Conservation (phyloP, 768 basidiomycete genomes). For the Xerocomus potaroensis region DNA sequence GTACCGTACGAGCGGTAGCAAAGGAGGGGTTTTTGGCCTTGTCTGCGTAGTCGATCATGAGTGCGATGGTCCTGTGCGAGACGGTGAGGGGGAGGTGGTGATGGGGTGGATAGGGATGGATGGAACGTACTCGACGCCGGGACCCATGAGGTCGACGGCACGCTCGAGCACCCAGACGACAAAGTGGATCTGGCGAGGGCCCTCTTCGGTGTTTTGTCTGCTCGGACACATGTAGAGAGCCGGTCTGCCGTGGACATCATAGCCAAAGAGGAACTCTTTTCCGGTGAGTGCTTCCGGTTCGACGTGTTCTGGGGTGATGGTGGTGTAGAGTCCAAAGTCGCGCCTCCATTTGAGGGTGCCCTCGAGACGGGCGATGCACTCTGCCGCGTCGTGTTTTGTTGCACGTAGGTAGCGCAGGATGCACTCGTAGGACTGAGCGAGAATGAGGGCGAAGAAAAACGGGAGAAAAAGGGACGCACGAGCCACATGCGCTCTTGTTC, state of each 20-base stretch:
- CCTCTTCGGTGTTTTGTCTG: constrained; percentile 75
- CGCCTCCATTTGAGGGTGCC: constrained; percentile 75
- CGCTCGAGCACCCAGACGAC: constrained; percentile 78
- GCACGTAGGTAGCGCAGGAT: constrained; percentile 76
- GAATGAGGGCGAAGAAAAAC: background rate
- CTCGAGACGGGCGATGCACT: constrained; percentile 63
- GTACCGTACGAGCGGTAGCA: constrained; percentile 35
- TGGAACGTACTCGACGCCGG: constrained; percentile 72
- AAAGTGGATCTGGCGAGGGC: constrained; percentile 64
- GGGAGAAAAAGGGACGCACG: constrained; percentile 32
- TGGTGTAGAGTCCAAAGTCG: constrained; percentile 68
- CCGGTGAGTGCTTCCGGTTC: constrained; percentile 82
- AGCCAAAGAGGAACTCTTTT: constrained; percentile 77
- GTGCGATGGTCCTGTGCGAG: constrained; percentile 49
- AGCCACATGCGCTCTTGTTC: constrained; percentile 80
- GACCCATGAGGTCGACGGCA: constrained; percentile 68
- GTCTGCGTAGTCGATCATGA: constrained; percentile 78
- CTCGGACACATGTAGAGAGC: constrained; percentile 63
- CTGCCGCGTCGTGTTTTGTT: constrained; percentile 62
- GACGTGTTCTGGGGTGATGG: constrained; percentile 55
- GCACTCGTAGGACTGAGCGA: constrained; percentile 57
- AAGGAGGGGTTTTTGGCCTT: constrained; percentile 56
- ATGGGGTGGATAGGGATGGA: background rate
- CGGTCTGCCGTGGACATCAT: constrained; percentile 61
- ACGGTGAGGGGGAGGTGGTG: background rate